Conservation (phyloP, 1,284 basidiomycete species). For the Cutaneotrichosporon mucoides region DNA sequence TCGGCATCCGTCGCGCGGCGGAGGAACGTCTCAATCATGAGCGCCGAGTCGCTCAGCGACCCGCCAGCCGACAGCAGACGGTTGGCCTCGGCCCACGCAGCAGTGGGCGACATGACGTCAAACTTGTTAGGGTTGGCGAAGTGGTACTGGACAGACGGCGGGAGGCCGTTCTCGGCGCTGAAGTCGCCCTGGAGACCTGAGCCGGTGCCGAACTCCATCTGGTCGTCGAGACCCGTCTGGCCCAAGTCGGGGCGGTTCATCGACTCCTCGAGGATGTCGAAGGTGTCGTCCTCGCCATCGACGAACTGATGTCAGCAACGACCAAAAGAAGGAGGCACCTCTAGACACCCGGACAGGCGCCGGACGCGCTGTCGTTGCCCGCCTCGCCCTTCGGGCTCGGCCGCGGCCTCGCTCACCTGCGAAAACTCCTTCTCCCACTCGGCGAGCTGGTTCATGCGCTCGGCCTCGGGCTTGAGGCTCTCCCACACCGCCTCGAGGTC, state of each 20-base stretch:
- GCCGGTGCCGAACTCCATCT: conserved; percentile 40
- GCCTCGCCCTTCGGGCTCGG: too few relatives aligned
- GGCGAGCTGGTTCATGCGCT: conserved; percentile 59
- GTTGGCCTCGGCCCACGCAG: conserved; percentile 32
- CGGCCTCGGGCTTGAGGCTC: conserved; percentile 49
- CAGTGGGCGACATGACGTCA: conserved; percentile 14
- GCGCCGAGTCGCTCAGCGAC: conserved; percentile 74
- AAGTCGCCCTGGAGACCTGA: conserved; percentile 4
- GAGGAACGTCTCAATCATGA: conserved; percentile 82
- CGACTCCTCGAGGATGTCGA: conserved; percentile 37
- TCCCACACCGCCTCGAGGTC: conserved; percentile 52
- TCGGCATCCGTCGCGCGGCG: conserved; percentile 45
- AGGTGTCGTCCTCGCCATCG: conserved; percentile 46
- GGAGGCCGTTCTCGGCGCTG: conserved; percentile 64
- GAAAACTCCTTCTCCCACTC: conserved; percentile 89
- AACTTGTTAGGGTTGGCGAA: conserved; percentile 59
- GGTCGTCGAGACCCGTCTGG: conserved; percentile 37
- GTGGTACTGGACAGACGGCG: conserved; percentile 62
- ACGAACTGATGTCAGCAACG: conserved; percentile 30
- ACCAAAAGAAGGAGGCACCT: not conserved
- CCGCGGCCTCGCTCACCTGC: conserved; percentile 49
- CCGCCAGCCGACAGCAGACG: conserved; percentile 68
- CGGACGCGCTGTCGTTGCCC: too few relatives aligned
- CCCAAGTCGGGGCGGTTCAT: conserved; percentile 44
- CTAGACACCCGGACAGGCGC: not conserved